Evolutionary conservation across 768 basidiomycete genomes (phyloP).

Genomic region (Leccinellum rugosiceps): DNA sequence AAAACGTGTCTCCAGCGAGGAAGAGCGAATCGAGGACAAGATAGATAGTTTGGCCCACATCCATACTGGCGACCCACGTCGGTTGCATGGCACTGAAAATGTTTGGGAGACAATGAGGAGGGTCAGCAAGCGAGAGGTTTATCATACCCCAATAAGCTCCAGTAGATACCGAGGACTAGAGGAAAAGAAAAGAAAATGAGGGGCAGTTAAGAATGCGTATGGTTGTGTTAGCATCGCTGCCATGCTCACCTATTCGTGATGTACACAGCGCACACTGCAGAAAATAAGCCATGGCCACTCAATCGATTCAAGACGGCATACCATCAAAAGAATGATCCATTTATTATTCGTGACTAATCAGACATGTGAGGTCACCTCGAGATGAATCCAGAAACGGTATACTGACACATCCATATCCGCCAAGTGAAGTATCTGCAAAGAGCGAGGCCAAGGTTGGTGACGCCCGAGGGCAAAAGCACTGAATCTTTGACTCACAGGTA

Average conservation of each 20-base stretch:
- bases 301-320: neutral
- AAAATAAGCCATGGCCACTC: neutral
- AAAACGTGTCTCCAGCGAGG: constrained; percentile 21
- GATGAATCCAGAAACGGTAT: no score
- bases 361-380: neutral
- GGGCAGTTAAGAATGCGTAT: neutral
- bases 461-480: no score
- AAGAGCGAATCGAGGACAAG: constrained; percentile 21
- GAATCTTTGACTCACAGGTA: no score
- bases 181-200: neutral
- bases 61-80: constrained; percentile 11
- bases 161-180: constrained; percentile 15
- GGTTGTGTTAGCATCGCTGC: neutral
- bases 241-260: constrained; percentile 19
- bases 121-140: no score
- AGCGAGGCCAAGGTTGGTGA: no score
- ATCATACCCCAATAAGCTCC: constrained; percentile 14
- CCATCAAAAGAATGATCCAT: no score
- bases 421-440: no score
- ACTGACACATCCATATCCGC: no score
- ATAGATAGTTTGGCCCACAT: constrained; percentile 2
- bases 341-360: no score
- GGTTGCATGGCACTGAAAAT: constrained; percentile 4
- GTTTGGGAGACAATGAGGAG: neutral
- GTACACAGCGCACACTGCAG: constrained; percentile 13